A percentile compares a stretch with the other conserved stretches of the same genome.
Evolutionary conservation across 257 asterid species (phyloP).

Genomic region (Ballota nigra): DNA sequence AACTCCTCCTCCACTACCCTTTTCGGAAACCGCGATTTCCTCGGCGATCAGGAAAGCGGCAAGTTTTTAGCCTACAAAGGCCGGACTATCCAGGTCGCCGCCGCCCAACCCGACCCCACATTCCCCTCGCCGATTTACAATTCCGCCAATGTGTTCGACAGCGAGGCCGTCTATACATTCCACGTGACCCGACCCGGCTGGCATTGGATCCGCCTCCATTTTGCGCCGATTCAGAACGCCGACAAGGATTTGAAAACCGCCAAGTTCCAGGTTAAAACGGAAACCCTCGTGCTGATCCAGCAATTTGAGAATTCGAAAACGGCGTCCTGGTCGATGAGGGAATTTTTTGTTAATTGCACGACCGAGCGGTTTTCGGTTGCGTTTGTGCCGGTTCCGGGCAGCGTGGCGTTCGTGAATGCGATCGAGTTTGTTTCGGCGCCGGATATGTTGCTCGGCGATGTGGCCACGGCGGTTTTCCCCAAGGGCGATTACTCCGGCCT

Average conservation of each 20-base stretch:
- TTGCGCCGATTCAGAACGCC: constrained; percentile 39
- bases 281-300: constrained; percentile 33
- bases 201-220: constrained; percentile 88
- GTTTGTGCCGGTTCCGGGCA: constrained; percentile 40
- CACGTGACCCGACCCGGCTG: constrained; percentile 63
- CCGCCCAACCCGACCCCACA: constrained; percentile 14
- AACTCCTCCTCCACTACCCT: constrained; percentile 29
- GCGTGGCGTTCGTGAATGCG: constrained; percentile 48
- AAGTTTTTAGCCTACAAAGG: constrained; percentile 44
- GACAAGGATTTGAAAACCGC: constrained; percentile 42
- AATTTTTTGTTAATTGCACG: constrained; percentile 46
- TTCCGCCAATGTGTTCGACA: constrained; percentile 54
- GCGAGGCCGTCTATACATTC: constrained; percentile 57
- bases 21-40: constrained; percentile 41
- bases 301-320: constrained; percentile 15
- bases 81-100: constrained; percentile 34
- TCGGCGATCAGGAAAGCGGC: constrained; percentile 40
- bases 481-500: constrained; percentile 36
- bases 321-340: constrained; percentile 29
- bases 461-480: constrained; percentile 42
- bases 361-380: constrained; percentile 31
- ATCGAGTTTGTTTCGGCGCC: constrained; percentile 57
- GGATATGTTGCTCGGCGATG: constrained; percentile 31
- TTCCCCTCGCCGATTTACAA: constrained; percentile 51
- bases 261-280: constrained; percentile 36